phyloP scores from a whole-genome alignment of 2,329 filamentous ascomycete species.

The Exophiala sp. region DNA sequence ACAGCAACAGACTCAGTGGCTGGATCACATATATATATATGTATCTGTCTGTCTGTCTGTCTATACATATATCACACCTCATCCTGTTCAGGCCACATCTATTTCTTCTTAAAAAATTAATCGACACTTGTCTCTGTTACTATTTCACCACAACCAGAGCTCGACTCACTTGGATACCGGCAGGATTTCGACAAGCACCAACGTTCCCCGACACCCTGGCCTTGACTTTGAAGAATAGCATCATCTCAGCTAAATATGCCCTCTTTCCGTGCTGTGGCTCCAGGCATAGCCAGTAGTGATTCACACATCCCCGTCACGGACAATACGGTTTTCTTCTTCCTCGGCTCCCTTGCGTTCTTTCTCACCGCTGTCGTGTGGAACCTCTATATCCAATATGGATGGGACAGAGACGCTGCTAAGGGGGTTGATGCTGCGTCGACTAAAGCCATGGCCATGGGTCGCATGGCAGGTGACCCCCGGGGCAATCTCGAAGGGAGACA shows the following conservation, averaged over 20 bases:
- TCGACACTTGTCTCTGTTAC: no score
- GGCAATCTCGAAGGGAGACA: no score
- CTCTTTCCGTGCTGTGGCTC: not conserved
- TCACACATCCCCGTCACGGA: not conserved
- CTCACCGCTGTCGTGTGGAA: constrained; percentile 10
- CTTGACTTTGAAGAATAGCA: not conserved
- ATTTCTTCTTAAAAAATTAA: no score
- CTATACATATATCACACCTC: no score
- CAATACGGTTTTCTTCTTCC: constrained; percentile 7
- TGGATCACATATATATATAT: no score
- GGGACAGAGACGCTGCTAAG: constrained; percentile 5
- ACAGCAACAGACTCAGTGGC: no score
- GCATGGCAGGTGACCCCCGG: not conserved
- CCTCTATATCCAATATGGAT: constrained; percentile 10
- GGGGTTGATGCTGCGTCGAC: not conserved
- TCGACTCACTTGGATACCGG: no score
- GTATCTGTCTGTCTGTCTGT: no score
- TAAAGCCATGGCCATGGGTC: not conserved
- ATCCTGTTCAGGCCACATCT: no score
- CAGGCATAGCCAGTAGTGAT: not conserved
- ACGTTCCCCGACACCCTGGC: no score
- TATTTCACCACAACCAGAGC: no score
- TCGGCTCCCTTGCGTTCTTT: constrained; percentile 10
- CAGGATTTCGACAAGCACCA: not conserved
- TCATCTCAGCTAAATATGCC: no score